These are phyloP conservation scores for Tilletia walkeri DNA, from an alignment of 1,284 basidiomycete genomes.

Conservation along the genomic window DNA sequence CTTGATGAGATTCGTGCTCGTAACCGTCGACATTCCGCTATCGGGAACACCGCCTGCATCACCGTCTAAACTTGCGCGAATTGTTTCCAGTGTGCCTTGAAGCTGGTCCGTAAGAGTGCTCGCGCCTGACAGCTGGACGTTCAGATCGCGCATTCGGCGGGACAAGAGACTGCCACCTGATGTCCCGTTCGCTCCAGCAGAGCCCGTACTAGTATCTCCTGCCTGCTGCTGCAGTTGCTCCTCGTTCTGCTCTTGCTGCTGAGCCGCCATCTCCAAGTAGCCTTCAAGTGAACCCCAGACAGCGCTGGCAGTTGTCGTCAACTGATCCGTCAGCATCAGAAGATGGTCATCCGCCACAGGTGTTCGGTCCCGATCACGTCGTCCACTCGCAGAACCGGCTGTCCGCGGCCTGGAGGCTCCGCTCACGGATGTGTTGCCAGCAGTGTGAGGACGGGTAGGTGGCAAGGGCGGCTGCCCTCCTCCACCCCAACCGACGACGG, in stretches of 20 bases:
- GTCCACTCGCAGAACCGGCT: constrained; percentile 22
- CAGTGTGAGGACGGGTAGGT: constrained; percentile 19
- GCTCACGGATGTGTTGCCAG: constrained; percentile 21
- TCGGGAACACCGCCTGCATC: not conserved
- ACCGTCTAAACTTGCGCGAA: constrained; percentile 22
- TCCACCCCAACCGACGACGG: constrained; percentile 11
- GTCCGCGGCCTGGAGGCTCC: constrained; percentile 24
- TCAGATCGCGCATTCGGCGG: constrained; percentile 13
- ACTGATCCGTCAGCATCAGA: constrained; percentile 37
- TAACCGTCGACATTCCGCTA: constrained; percentile 5
- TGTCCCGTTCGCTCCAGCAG: not conserved
- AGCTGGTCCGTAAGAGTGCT: constrained; percentile 22
- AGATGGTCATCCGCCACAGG: constrained; percentile 38
- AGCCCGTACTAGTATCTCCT: constrained; percentile 19
- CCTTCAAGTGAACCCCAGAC: constrained; percentile 45
- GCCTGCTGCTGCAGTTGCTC: not conserved
- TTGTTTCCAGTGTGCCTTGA: constrained; percentile 25
- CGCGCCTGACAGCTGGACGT: constrained; percentile 17
- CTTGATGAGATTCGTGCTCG: constrained; percentile 14
- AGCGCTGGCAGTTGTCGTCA: constrained; percentile 38
- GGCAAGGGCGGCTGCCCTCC: constrained; percentile 19
- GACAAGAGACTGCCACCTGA: not conserved
- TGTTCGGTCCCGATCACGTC: constrained; percentile 24
- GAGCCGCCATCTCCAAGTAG: constrained; percentile 26
- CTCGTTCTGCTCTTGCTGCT: not conserved